phyloP scores from a whole-genome alignment of 2,329 filamentous ascomycete species.

The Stemphylium beticola region DNA sequence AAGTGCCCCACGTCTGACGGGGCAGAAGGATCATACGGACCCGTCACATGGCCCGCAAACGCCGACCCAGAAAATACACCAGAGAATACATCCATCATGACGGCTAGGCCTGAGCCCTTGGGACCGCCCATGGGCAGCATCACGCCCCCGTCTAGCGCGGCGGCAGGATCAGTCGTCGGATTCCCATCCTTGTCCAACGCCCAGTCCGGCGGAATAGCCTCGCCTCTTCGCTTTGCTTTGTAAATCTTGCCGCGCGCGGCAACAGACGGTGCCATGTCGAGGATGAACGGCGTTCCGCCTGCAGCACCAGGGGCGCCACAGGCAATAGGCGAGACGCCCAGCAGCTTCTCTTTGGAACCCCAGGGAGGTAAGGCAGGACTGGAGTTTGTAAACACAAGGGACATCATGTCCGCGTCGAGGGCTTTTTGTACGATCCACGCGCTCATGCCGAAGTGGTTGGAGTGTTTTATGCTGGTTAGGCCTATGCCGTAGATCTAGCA shows the following conservation, averaged over 20 bases:
- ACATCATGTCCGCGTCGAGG: constrained; percentile 69
- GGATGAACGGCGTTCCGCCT: constrained; percentile 66
- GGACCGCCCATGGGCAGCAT: constrained; percentile 88
- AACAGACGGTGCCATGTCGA: constrained; percentile 74
- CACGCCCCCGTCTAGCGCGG: constrained; percentile 66
- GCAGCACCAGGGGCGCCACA: constrained; percentile 70
- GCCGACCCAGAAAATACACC: constrained; percentile 78
- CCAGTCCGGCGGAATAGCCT: constrained; percentile 74
- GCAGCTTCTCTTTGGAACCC: constrained; percentile 70
- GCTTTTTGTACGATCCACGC: constrained; percentile 82
- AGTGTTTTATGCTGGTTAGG: constrained; percentile 75
- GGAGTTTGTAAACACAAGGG: constrained; percentile 64
- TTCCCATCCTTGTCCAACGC: constrained; percentile 74
- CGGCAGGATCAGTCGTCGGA: constrained; percentile 71
- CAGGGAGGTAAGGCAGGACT: constrained; percentile 75
- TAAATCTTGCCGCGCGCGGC: constrained; percentile 75
- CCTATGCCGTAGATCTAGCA: constrained; percentile 68
- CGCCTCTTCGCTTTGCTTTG: constrained; percentile 69
- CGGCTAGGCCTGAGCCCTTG: constrained; percentile 75
- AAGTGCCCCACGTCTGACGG: constrained; percentile 77
- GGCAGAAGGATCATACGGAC: constrained; percentile 74
- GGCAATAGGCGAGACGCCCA: constrained; percentile 76
- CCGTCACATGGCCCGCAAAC: constrained; percentile 77
- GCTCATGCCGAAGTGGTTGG: constrained; percentile 84
- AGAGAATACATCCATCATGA: constrained; percentile 93